A percentile compares a stretch with the other conserved stretches of the same genome.
Evolutionary conservation across 768 basidiomycete species (phyloP).

Genomic region (Heimioporus sp.): DNA sequence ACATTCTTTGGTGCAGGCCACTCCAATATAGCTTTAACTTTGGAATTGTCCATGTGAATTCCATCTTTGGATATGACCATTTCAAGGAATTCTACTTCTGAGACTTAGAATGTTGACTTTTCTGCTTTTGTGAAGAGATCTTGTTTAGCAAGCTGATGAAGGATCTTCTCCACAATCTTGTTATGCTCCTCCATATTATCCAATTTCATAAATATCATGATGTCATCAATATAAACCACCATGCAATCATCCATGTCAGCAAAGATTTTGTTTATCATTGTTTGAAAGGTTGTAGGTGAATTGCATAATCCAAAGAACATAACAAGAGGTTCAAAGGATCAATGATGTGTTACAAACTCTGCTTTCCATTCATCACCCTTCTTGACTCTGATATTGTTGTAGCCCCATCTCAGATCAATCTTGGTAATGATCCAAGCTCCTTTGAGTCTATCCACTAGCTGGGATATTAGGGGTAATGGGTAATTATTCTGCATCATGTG

Average conservation of each 20-base stretch:
- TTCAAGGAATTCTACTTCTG: constrained; percentile 31
- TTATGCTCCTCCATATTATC: background rate
- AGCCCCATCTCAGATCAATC: background rate
- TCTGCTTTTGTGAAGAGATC: too few species aligned
- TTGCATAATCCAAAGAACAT: background rate
- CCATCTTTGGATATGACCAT: constrained; percentile 19
- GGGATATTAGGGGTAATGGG: too few species aligned
- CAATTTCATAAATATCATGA: background rate
- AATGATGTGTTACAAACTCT: background rate
- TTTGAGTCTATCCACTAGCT: too few species aligned
- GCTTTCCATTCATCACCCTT: background rate
- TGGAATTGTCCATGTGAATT: constrained; percentile 34
- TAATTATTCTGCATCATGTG: too few species aligned
- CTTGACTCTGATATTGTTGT: background rate
- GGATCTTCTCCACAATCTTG: constrained; percentile 8
- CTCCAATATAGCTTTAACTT: too few species aligned
- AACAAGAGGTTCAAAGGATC: background rate
- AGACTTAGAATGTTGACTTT: constrained; percentile 33
- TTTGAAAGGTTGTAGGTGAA: background rate
- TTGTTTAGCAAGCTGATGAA: constrained; percentile 26
- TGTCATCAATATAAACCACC: background rate
- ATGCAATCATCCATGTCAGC: background rate
- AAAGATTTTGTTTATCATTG: background rate
- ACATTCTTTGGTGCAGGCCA: too few species aligned
- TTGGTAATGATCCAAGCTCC: too few species aligned